These are phyloP conservation scores for Pseudoperonospora humuli DNA, from an alignment of 352 stramenopile genomes.

Conservation along the genomic window DNA sequence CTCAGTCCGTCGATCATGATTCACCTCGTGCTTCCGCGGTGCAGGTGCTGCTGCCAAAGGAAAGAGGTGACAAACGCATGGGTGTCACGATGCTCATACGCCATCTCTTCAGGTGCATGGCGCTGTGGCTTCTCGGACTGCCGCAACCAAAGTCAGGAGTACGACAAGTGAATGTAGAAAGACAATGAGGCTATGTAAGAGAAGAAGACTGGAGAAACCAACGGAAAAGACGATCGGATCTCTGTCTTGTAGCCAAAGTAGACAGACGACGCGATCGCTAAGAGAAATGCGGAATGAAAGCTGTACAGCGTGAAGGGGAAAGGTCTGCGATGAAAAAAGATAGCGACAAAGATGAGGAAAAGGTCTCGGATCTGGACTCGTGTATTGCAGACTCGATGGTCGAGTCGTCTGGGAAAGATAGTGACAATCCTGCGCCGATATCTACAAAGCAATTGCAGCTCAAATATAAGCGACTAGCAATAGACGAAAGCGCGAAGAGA, in stretches of 20 bases:
- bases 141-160: slow-evolving; percentile 1
- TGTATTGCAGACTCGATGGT: slow-evolving; percentile 22
- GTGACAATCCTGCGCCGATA: background rate
- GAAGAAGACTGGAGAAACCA: too few relatives aligned
- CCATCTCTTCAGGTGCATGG: too few relatives aligned
- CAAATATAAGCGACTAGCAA: slow-evolving; percentile 16
- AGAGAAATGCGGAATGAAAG: slow-evolving; percentile 26
- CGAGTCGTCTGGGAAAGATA: slow-evolving; percentile 4
- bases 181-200: too few relatives aligned
- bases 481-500: slow-evolving; percentile 4
- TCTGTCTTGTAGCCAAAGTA: slow-evolving; percentile 8
- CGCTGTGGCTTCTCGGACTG: slow-evolving; percentile 4
- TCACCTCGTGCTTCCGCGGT: too few relatives aligned
- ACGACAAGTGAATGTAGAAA: slow-evolving; percentile 1
- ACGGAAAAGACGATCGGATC: slow-evolving; percentile 14
- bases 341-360: slow-evolving; percentile 9
- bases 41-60: too few relatives aligned
- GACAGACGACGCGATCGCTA: slow-evolving; percentile 14
- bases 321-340: slow-evolving; percentile 7
- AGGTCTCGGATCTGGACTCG: slow-evolving; percentile 20
- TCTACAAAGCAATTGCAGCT: slow-evolving; percentile 6
- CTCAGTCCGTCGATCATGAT: too few relatives aligned
- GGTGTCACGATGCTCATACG: too few relatives aligned
- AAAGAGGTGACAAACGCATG: too few relatives aligned
- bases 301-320: slow-evolving; percentile 45